Evolutionary conservation across 2,329 filamentous ascomycete species (phyloP).

Genomic region (Botryosphaeria dothidea): DNA sequence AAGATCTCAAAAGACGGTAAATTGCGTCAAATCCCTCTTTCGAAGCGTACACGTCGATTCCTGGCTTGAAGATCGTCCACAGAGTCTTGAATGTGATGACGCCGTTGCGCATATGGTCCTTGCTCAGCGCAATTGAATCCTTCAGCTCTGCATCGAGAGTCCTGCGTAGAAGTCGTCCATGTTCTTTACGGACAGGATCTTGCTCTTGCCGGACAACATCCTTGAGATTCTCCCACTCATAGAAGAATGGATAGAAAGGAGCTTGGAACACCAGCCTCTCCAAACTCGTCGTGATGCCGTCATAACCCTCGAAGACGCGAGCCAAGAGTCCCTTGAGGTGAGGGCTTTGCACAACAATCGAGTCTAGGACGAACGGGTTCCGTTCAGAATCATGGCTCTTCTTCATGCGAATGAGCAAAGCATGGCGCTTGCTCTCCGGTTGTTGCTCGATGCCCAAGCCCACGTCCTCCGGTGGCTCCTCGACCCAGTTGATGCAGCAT

Average conservation of each 20-base stretch:
- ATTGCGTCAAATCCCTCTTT: slow-evolving; percentile 39
- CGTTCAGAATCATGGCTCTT: not conserved
- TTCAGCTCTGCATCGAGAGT: slow-evolving; percentile 44
- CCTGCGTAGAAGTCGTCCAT: slow-evolving; percentile 41
- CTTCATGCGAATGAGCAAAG: slow-evolving; percentile 23
- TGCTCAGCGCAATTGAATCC: slow-evolving; percentile 40
- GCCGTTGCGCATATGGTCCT: slow-evolving; percentile 40
- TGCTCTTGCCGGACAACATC: slow-evolving; percentile 26
- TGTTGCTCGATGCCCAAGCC: slow-evolving; percentile 24
- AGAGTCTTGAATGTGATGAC: slow-evolving; percentile 45
- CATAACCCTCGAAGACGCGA: slow-evolving; percentile 33
- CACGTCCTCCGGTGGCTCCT: slow-evolving; percentile 23
- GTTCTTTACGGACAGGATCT: slow-evolving; percentile 35
- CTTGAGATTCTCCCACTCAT: slow-evolving; percentile 34
- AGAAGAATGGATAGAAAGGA: slow-evolving; percentile 38
- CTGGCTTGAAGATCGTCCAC: slow-evolving; percentile 48
- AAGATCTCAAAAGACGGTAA: slow-evolving; percentile 29
- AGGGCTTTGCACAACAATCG: slow-evolving; percentile 38
- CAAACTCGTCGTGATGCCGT: slow-evolving; percentile 33
- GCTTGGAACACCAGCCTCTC: slow-evolving; percentile 33
- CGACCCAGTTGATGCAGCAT: slow-evolving; percentile 26
- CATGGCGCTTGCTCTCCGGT: slow-evolving; percentile 23
- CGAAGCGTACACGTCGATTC: slow-evolving; percentile 29
- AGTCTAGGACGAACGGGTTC: slow-evolving; percentile 24
- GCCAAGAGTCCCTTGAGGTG: slow-evolving; percentile 33